Evolutionary conservation across 2,329 filamentous ascomycete genomes (phyloP).

Genomic region (Hymenoscyphus infarciens): DNA sequence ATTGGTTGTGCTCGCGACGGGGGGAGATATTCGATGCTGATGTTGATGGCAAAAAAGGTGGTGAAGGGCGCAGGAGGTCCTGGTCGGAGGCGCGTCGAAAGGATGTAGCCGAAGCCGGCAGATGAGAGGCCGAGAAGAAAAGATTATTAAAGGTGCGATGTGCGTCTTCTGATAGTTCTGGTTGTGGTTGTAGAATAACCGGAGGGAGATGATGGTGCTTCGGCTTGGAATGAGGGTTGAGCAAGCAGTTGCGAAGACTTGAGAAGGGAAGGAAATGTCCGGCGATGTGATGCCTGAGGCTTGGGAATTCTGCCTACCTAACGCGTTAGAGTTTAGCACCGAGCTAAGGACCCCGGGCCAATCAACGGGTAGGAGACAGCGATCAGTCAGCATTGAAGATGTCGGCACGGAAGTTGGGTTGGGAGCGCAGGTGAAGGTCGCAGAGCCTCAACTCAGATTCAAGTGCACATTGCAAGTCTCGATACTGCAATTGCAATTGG

Average conservation of each 20-base stretch:
- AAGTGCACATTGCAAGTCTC: conserved; percentile 7
- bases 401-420: neutral
- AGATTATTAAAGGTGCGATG: neutral
- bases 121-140: neutral
- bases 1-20: conserved; percentile 14
- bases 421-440: neutral
- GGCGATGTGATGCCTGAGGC: neutral
- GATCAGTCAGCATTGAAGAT: conserved; percentile 5
- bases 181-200: neutral
- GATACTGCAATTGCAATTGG: conserved; percentile 28
- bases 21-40: conserved; percentile 10
- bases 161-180: neutral
- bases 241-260: neutral
- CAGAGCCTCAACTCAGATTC: conserved; percentile 5
- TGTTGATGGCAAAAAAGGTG: conserved; percentile 1
- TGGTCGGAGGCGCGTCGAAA: conserved; percentile 25
- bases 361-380: neutral
- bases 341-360: neutral
- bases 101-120: conserved; percentile 8
- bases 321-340: neutral
- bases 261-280: conserved; percentile 1
- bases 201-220: neutral
- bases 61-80: conserved; percentile 15
- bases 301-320: neutral
- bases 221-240: neutral